Evolutionary conservation across 768 basidiomycete genomes (phyloP), one percentile per base, ranked within the genome.

Genomic region (Lentinula detonsa): DNA sequence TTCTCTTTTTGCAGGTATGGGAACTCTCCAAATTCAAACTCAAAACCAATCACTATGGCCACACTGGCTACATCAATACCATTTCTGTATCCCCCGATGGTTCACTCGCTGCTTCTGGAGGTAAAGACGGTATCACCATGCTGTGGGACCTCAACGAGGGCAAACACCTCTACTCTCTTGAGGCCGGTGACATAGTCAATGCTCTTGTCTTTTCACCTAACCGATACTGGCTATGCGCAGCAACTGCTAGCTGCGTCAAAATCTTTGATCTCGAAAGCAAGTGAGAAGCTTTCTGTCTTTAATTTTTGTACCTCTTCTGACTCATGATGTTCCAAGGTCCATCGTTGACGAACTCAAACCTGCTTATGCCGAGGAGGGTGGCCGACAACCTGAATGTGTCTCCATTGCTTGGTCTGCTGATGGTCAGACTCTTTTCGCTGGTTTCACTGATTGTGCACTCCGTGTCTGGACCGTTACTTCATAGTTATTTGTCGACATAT

Each of bases 231-330:
- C 81, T 99, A 65, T 99, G 97, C 74, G 97, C 97, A 68, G 97
- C 97, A 65, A 98, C 97, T 65, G 85, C 93, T 65, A 93, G 88
- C 74, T 94, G 92, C 74, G 91, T 98, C 78, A 98, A 98, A 82
- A 98, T 99, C 77, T 99, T 98, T 72, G 97, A 99, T 76, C 84
- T 99, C 52, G 96, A 99, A 87, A 93, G 90, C 89, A 98, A 98
- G 94, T 93, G 68, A 72, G 93, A 87, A 16, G 10, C 3, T 52
- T 16, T 18, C 11, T 11, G 21, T 52, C 15, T 43, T 16, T 8
- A 4, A 5, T 40, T 33, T 56, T 15, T 62, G 34, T 53, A 64
- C 51, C 28, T 28, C 28, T 28, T 33, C 58, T 46, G 5, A 51
- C 51, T 49, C n/a, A 45, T 39, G 33, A 28, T 23, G 48, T 51